Evolutionary conservation across 768 basidiomycete genomes (phyloP).

Genomic region (Amanita exitialis): DNA sequence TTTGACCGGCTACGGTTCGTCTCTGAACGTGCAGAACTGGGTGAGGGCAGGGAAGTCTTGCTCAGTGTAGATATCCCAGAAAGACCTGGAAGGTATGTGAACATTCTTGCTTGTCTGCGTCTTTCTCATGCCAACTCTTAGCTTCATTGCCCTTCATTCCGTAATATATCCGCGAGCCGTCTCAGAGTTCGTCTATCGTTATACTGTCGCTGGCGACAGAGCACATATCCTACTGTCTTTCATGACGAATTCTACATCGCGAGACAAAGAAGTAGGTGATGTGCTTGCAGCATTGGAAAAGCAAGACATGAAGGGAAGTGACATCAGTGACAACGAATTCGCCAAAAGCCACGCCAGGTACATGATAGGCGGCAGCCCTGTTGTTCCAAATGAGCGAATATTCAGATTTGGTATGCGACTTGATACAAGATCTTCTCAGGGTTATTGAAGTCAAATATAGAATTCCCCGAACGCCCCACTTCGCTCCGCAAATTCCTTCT

Average conservation of each 20-base stretch:
- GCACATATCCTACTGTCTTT: conserved; percentile 92
- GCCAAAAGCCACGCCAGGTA: conserved; percentile 93
- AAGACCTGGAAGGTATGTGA: conserved; percentile 71
- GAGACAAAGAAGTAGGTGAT: conserved; percentile 50
- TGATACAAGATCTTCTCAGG: background rate
- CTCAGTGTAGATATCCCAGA: conserved; percentile 95
- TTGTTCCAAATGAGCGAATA: conserved; percentile 76
- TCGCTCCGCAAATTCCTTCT: conserved; percentile 87
- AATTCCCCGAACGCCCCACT: conserved; percentile 92
- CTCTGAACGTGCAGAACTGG: conserved; percentile 96
- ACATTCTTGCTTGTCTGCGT: background rate
- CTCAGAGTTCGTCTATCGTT: conserved; percentile 95
- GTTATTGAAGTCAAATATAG: conserved; percentile 26
- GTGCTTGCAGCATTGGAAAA: conserved; percentile 55
- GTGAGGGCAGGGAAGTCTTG: conserved; percentile 90
- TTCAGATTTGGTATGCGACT: conserved; percentile 79
- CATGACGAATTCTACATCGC: conserved; percentile 55
- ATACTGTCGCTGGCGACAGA: conserved; percentile 50
- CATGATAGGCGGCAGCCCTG: conserved; percentile 81
- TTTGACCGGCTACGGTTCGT: conserved; percentile 95
- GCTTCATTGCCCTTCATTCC: conserved; percentile 82
- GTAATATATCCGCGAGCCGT: conserved; percentile 85
- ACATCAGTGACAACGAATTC: conserved; percentile 92
- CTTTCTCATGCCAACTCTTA: conserved; percentile 19
- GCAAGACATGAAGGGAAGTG: conserved; percentile 72